Percentiles rank a stretch among this genome's conserved stretches.
phyloP scores from a whole-genome alignment of 1,284 basidiomycete genomes.

The Cryptococcus amylolentus region DNA sequence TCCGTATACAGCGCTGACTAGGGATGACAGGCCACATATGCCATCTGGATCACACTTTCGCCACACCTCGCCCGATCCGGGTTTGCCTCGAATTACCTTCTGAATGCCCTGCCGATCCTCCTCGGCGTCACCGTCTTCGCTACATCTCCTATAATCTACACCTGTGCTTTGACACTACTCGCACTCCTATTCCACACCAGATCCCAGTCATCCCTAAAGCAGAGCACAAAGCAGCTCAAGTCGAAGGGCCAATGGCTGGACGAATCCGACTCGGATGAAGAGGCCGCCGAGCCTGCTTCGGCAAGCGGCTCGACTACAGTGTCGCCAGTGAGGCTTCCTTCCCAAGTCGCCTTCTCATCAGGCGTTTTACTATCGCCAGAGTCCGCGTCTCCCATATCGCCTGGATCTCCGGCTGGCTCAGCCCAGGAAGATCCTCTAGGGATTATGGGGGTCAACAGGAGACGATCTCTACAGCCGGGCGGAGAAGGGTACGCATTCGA shows the following conservation, averaged over 20 bases:
- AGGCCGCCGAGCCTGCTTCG: constrained; percentile 26
- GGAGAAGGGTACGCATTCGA: constrained; percentile 26
- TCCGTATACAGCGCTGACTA: not conserved
- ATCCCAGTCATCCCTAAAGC: not conserved
- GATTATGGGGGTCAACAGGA: constrained; percentile 10
- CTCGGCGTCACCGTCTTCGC: constrained; percentile 75
- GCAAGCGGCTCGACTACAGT: constrained; percentile 1
- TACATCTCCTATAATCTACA: constrained; percentile 57
- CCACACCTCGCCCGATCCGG: constrained; percentile 36
- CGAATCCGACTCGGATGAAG: constrained; percentile 43
- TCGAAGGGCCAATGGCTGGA: constrained; percentile 42
- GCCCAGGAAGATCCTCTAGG: not conserved
- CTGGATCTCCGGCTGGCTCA: not conserved
- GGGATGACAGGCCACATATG: constrained; percentile 62
- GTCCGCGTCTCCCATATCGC: constrained; percentile 4
- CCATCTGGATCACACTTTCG: constrained; percentile 61
- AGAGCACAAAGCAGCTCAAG: constrained; percentile 8
- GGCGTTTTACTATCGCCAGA: constrained; percentile 1
- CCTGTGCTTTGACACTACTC: constrained; percentile 52
- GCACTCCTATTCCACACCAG: constrained; percentile 1
- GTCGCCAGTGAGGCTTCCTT: constrained; percentile 17
- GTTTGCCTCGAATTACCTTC: constrained; percentile 57
- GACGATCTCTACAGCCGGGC: constrained; percentile 26
- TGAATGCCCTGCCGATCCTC: constrained; percentile 71
- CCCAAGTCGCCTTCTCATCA: constrained; percentile 7